These are phyloP conservation scores for Crepidotus variabilis DNA, from an alignment of 768 basidiomycete genomes.

Conservation along the genomic window DNA sequence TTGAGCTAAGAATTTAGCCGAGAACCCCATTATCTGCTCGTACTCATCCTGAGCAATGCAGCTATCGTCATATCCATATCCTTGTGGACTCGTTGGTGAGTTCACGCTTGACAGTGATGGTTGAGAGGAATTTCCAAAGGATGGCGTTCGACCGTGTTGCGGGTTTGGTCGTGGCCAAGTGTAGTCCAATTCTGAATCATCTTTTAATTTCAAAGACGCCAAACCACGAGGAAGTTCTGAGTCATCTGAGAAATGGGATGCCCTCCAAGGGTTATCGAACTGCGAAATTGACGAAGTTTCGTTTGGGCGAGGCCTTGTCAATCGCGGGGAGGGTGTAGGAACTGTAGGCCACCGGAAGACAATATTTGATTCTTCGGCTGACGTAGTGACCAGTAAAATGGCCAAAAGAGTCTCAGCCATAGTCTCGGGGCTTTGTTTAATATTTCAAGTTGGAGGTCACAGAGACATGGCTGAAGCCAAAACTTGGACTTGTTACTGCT, in stretches of 20 bases:
- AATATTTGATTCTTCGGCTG: slow-evolving; percentile 73
- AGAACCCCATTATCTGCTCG: slow-evolving; percentile 74
- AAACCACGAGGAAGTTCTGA: slow-evolving; percentile 3
- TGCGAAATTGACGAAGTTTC: slow-evolving; percentile 41
- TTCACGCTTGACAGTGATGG: slow-evolving; percentile 47
- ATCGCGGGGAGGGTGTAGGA: slow-evolving; percentile 59
- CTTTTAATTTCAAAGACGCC: slow-evolving; percentile 12
- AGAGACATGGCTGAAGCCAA: neutral
- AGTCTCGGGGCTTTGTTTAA: neutral
- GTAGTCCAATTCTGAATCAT: slow-evolving; percentile 41
- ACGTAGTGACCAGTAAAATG: slow-evolving; percentile 79
- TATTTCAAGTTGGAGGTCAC: neutral
- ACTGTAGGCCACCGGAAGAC: slow-evolving; percentile 85
- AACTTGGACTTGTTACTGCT: too few relatives aligned
- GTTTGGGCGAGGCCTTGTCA: slow-evolving; percentile 65
- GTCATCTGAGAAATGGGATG: slow-evolving; percentile 48
- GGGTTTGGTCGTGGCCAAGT: slow-evolving; percentile 58
- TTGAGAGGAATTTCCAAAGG: slow-evolving; percentile 43
- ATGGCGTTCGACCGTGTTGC: slow-evolving; percentile 45
- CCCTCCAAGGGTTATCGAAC: slow-evolving; percentile 72
- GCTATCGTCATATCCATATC: slow-evolving; percentile 17
- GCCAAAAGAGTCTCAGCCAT: slow-evolving; percentile 83
- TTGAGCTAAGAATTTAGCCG: slow-evolving; percentile 74
- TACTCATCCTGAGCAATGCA: slow-evolving; percentile 48
- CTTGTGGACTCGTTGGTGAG: slow-evolving; percentile 33